These are phyloP conservation scores for Calonectria hongkongensis DNA, from an alignment of 2,329 filamentous ascomycete species.

Conservation along the genomic window DNA sequence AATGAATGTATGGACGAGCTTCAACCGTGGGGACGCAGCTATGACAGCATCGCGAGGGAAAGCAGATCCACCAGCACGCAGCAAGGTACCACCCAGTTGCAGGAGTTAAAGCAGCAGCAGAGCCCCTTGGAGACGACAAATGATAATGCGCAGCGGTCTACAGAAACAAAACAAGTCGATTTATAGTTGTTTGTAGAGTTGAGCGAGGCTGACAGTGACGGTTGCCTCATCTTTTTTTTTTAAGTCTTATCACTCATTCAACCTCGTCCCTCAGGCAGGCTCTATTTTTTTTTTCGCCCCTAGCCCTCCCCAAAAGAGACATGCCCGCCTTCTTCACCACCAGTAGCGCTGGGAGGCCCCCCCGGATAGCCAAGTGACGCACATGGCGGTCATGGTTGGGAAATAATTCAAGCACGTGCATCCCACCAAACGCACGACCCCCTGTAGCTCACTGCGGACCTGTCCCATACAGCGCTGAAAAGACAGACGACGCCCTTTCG, in stretches of 20 bases:
- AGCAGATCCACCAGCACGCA: constrained; percentile 21
- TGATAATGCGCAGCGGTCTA: constrained; percentile 4
- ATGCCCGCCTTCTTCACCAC: background rate
- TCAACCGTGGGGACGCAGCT: constrained; percentile 28
- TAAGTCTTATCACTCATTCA: background rate
- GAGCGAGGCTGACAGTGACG: constrained; percentile 27
- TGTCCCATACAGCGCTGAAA: background rate
- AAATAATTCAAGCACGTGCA: constrained; percentile 48
- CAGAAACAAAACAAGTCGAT: background rate
- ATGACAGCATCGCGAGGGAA: constrained; percentile 37
- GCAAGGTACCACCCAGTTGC: constrained; percentile 23
- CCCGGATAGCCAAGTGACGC: constrained; percentile 52
- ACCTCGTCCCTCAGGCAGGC: constrained; percentile 8
- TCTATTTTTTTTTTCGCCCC: constrained; percentile 18
- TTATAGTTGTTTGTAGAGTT: background rate
- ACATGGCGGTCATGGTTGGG: constrained; percentile 58
- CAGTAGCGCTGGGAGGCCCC: background rate
- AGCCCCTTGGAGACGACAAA: constrained; percentile 8
- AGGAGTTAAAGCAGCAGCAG: constrained; percentile 15
- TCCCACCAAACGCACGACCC: constrained; percentile 5
- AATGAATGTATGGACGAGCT: constrained; percentile 2
- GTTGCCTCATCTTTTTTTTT: constrained; percentile 1
- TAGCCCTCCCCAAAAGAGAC: constrained; percentile 42
- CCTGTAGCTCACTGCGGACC: background rate
- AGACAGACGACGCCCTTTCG: constrained; percentile 9